Base-by-base conservation (phyloP, 2,329 filamentous ascomycete genomes). In the Beauveria brongniartii region DNA sequence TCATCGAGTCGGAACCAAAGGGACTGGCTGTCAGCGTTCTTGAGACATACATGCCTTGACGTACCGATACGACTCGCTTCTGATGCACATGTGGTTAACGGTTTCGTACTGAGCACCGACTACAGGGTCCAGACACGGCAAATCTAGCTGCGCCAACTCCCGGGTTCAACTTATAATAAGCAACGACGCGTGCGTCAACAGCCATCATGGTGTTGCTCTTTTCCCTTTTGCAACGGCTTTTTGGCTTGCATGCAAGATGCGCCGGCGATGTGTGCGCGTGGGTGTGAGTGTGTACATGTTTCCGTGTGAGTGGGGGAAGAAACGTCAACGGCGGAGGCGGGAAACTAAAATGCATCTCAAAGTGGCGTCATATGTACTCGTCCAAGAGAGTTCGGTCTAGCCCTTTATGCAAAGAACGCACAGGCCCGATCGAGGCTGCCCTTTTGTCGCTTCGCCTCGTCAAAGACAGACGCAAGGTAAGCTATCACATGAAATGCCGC, bases 341-440 rank as follows among this genome's bases (percentile, higher is more conserved):
- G 40, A 24, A 30, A 26, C 7, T 10, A 16, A 12, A 16, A 16
- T n/a, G 30, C 7, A 26, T 34, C 40, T 14, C 14, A 14, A 14
- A 18, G 55, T 57, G 55, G 55, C 43, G 55, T 57, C 55, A 56
- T 47, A 37, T 20, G n/a, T 43, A 56, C 43, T 47, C 54, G 24
- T 41, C 28, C 12, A 34, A 46, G 1, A 55, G 20, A 46, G 16
- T 16, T 44, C 16, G 37, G 50, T n/a, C 30, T 34, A 37, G n/a
- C 24, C 37, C 51, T 5, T 12, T n/a, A 37, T 47, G 37, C 34
- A 18, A 53, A 53, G 20, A 34, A 16, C 18, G 20, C 44, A 24
- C 30, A 28, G 55, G 46, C 46, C 46, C 18, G 34, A 58, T 58
- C 55, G 55, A 58, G 55, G 34, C 55, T 48, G 43, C 28, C n/a